Evolutionary conservation across 768 basidiomycete genomes (phyloP), one percentile per base, ranked within the genome.

Genomic region (Strobilomyces echinocephalus): DNA sequence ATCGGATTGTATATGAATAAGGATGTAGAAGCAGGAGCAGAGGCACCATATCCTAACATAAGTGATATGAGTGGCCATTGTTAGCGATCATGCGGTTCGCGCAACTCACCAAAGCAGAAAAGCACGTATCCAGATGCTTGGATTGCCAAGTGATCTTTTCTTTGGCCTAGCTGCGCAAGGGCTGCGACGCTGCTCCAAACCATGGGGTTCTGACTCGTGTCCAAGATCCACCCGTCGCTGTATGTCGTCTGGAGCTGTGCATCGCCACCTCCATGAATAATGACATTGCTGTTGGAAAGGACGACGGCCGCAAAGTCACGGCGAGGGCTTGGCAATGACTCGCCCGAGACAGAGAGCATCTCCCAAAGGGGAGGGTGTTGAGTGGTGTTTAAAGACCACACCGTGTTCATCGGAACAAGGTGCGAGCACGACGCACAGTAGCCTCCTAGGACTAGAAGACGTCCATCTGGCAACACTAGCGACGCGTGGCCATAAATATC

Each of bases 181-280:
- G 72, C 74, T 5, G 71, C 67, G 16, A 84, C 72, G 41, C 61
- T 57, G 8, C 72, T 76, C 90, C 89, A 91, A 2, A 72, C 71
- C 75, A 83, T 80, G 4, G 83, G 80, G 51, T 63, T 74, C 61
- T 74, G 72, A 10, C 72, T 72, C 3, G 80, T 79, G 63, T 85
- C 82, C 34, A 87, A 77, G 50, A 86, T 75, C 84, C 82, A 87
- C 15, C 91, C 93, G 68, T 87, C 85, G 35, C 66, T 73, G 52
- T 76, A 78, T n/a, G 76, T 78, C 4, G 61, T 74, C 61, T 84
- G 78, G 39, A 83, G 71, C 35, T 53, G 63, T 5, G 76, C 79
- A 61, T 88, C 82, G 28, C 81, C 77, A 7, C 93, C 93, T 5
- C 93, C 93, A 20, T 91, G 88, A 15, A 95, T 81, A 52, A 93